phyloP scores from a whole-genome alignment of 306 rosid genomes.

The Sechiopsis laciniata region DNA sequence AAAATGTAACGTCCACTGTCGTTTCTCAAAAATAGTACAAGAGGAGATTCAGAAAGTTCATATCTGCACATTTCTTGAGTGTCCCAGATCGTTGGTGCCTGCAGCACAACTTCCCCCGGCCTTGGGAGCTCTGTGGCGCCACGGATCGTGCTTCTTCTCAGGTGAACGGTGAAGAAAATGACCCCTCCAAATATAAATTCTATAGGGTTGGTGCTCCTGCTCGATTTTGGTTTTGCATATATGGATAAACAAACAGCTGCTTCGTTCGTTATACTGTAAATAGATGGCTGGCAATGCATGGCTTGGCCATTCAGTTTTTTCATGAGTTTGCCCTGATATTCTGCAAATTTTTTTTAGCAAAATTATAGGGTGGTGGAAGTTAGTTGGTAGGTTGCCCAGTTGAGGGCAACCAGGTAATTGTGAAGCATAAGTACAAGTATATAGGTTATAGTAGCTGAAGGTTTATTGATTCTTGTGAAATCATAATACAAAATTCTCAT shows the following conservation, averaged over 20 bases:
- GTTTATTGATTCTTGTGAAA: neutral
- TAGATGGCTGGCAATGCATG: constrained; percentile 27
- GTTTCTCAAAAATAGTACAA: constrained; percentile 93
- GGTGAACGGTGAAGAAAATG: constrained; percentile 26
- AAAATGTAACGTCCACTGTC: constrained; percentile 68
- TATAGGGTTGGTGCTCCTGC: neutral
- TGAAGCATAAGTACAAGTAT: neutral
- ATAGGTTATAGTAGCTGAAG: neutral
- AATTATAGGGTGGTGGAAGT: constrained; percentile 44
- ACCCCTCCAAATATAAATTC: constrained; percentile 21
- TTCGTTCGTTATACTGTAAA: constrained; percentile 36
- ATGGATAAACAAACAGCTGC: too few species aligned
- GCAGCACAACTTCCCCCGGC: constrained; percentile 32
- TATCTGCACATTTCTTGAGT: constrained; percentile 64
- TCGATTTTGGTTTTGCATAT: constrained; percentile 2
- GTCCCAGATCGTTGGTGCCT: constrained; percentile 93
- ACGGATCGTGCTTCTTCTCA: constrained; percentile 26
- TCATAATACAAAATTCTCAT: neutral
- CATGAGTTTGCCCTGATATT: constrained; percentile 45
- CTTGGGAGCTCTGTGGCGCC: constrained; percentile 43
- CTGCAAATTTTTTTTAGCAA: constrained; percentile 59
- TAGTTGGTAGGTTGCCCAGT: constrained; percentile 30
- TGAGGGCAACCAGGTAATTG: constrained; percentile 1
- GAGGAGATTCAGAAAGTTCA: constrained; percentile 85
- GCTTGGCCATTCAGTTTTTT: constrained; percentile 27